These are phyloP conservation scores for Eutypa lata DNA, from an alignment of 2,329 filamentous ascomycete species.

Conservation along the genomic window DNA sequence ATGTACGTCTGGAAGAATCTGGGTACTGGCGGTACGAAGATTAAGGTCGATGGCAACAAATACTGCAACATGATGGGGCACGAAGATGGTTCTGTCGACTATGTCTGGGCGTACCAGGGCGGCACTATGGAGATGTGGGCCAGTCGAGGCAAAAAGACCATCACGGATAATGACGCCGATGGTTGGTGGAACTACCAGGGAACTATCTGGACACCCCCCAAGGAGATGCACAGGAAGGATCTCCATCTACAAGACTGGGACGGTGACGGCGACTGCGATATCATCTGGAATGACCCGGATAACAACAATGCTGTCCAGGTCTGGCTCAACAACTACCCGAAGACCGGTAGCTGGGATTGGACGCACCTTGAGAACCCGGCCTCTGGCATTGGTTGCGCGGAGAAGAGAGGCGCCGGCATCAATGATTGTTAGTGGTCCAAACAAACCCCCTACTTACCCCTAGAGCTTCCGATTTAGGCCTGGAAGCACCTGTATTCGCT, in stretches of 20 bases:
- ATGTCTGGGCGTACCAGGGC: slow-evolving; percentile 13
- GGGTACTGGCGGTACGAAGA: slow-evolving; percentile 15
- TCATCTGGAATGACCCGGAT: slow-evolving; percentile 27
- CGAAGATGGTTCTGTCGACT: slow-evolving; percentile 20
- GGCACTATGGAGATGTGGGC: slow-evolving; percentile 3
- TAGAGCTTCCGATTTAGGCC: not conserved
- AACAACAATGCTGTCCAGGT: slow-evolving; percentile 20
- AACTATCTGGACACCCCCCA: too few relatives aligned
- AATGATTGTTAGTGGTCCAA: slow-evolving; percentile 13
- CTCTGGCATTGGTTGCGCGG: slow-evolving; percentile 11
- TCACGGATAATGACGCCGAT: slow-evolving; percentile 6
- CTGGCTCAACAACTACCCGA: slow-evolving; percentile 20
- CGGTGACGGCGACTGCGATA: slow-evolving; percentile 32
- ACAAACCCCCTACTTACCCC: too few relatives aligned
- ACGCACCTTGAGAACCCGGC: slow-evolving; percentile 6
- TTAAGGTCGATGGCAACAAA: slow-evolving; percentile 24
- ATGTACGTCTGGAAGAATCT: slow-evolving; percentile 19
- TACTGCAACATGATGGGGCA: slow-evolving; percentile 29
- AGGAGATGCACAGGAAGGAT: slow-evolving; percentile 19
- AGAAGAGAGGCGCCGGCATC: slow-evolving; percentile 22
- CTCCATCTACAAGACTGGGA: slow-evolving; percentile 36
- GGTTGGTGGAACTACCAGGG: too few relatives aligned
- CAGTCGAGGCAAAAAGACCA: slow-evolving; percentile 11
- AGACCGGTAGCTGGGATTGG: slow-evolving; percentile 6
- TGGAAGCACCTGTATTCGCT: too few relatives aligned